A percentile compares a stretch with the other conserved stretches of the same genome.
Evolutionary conservation across 148 eudicot genomes (phyloP).

Genomic region (Silene uniflora): DNA sequence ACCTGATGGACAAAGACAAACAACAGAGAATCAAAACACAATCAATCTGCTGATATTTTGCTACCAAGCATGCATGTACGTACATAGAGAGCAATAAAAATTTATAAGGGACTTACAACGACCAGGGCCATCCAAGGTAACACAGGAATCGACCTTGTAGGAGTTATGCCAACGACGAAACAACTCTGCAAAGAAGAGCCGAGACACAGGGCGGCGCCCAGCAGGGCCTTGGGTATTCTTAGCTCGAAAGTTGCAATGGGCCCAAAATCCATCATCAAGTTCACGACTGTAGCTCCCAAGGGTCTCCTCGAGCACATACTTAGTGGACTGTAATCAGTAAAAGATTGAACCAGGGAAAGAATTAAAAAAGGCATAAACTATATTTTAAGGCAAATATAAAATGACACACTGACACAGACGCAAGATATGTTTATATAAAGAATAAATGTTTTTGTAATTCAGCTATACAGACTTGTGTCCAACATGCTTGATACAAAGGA

Average conservation of each 20-base stretch:
- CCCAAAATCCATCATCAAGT: background rate
- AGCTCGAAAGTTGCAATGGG: constrained; percentile 4
- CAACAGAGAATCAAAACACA: background rate
- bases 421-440: too few species aligned
- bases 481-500: too few species aligned
- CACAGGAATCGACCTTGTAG: background rate
- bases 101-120: background rate
- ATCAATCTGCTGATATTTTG: background rate
- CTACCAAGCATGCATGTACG: too few species aligned
- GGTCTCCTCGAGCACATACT: background rate
- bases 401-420: too few species aligned
- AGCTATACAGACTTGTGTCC: too few species aligned
- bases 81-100: too few species aligned
- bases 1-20: background rate
- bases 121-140: constrained; percentile 2
- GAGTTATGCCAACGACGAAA: too few species aligned
- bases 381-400: too few species aligned
- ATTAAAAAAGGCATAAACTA: too few species aligned
- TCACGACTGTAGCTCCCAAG: background rate
- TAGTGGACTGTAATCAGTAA: constrained; percentile 1
- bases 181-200: constrained; percentile 3
- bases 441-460: too few species aligned
- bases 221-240: background rate
- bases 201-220: background rate
- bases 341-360: background rate